Percentiles rank a stretch among this genome's conserved stretches.
These are phyloP conservation scores for Mesembryanthemum crystallinum DNA, from an alignment of 148 eudicot species.

Conservation along the genomic window DNA sequence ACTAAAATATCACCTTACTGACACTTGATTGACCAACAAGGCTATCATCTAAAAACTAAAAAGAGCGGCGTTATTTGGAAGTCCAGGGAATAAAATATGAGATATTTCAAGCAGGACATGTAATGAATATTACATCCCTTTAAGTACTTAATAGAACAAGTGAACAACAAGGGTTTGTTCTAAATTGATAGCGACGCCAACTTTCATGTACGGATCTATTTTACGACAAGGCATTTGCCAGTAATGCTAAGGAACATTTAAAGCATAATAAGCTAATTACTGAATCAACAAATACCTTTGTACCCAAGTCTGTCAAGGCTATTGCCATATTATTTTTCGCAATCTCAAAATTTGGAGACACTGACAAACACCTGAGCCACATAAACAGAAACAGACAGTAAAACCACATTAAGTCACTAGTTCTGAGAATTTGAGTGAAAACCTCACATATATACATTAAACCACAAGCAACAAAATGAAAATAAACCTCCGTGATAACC, in stretches of 20 bases:
- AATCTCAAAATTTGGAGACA: constrained; percentile 98
- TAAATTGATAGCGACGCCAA: neutral
- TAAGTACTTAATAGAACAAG: neutral
- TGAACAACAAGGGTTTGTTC: neutral
- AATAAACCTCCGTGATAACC: neutral
- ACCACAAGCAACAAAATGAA: neutral
- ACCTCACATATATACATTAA: neutral
- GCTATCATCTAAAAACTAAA: no score
- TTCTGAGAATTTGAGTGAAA: neutral
- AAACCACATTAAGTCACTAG: neutral
- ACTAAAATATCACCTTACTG: neutral
- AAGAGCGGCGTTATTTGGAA: neutral
- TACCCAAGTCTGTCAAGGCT: constrained; percentile 96
- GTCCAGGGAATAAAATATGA: neutral
- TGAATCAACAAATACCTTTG: constrained; percentile 57
- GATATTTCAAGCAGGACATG: neutral
- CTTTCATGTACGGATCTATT: neutral
- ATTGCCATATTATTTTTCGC: constrained; percentile 99
- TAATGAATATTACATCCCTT: neutral
- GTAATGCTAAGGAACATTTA: neutral
- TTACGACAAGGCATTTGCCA: neutral
- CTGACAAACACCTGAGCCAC: constrained; percentile 81
- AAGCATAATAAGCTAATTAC: neutral
- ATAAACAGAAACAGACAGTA: constrained; percentile 9
- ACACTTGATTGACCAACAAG: no score